phyloP scores from a whole-genome alignment of 176 grass and related monocot genomes.

The Aegilops umbellulata region DNA sequence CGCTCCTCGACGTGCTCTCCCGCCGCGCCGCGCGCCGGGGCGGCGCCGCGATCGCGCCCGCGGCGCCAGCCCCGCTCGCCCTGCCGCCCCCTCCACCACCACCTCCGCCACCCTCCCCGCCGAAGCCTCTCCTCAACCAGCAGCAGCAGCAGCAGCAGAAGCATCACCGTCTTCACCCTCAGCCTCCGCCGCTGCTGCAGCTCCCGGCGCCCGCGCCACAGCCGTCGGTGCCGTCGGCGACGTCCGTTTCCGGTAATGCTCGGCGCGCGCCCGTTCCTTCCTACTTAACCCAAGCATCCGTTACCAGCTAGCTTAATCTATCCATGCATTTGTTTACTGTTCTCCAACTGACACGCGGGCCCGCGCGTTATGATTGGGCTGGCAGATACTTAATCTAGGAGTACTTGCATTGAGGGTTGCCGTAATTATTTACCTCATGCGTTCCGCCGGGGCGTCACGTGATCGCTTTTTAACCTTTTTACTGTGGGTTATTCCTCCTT shows the following conservation, averaged over 20 bases:
- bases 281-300: slow-evolving; percentile 19
- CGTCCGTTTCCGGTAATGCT: slow-evolving; percentile 92
- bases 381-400: background rate
- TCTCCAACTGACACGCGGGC: slow-evolving; percentile 24
- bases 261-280: background rate
- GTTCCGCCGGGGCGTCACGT: background rate
- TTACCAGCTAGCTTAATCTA: slow-evolving; percentile 5
- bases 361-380: slow-evolving; percentile 40
- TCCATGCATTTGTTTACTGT: slow-evolving; percentile 38
- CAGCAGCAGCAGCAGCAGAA: slow-evolving; percentile 7
- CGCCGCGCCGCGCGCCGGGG: slow-evolving; percentile 67
- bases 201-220: background rate
- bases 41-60: slow-evolving; percentile 32
- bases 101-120: slow-evolving; percentile 4
- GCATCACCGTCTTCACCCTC: background rate
- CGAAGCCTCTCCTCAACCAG: slow-evolving; percentile 4
- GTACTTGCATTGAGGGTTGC: background rate
- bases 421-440: slow-evolving; percentile 45
- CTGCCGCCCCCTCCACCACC: slow-evolving; percentile 31
- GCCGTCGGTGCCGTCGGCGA: slow-evolving; percentile 33
- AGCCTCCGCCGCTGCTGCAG: slow-evolving; percentile 1
- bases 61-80: background rate
- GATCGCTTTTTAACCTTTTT: slow-evolving; percentile 37
- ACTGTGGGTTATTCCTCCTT: slow-evolving; percentile 13
- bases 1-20: slow-evolving; percentile 76